Base-by-base conservation (phyloP, 192 early-diverging fungal genomes). In the Globomyces pollinis-pini region DNA sequence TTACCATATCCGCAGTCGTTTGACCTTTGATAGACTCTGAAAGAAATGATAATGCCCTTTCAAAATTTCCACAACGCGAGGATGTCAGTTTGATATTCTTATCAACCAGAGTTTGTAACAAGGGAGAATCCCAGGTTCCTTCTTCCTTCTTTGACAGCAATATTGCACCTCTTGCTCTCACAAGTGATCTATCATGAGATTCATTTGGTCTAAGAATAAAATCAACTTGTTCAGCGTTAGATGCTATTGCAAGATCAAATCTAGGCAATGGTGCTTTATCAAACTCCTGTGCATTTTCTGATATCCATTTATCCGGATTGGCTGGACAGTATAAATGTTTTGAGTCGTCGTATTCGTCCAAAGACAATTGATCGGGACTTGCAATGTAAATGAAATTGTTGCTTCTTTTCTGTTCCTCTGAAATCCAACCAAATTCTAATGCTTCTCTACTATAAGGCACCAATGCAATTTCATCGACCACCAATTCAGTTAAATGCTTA, bases 401-500 rank as follows among this genome's bases (percentile, higher is more conserved):
- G n/a, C n/a, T n/a, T n/a, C n/a, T n/a, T n/a, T n/a, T n/a, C n/a
- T n/a, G n/a, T n/a, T n/a, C n/a, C n/a, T n/a, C 28, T 47, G 23
- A 5, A 26, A n/a, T 47, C 28, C n/a, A n/a, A n/a, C n/a, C n/a
- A n/a, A 26, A 43, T 23, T 11, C 15, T 5, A 60, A 20, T 6
- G 16, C 5, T 7, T 63, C 20, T 31, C 15, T 1, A 8, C 16
- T 30, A 35, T 23, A 33, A n/a, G 55, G 55, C 6, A 64, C 15
- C 12, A 64, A 8, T 24, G 58, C 29, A 15, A 64, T 38, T 64
- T 64, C 62, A 34, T 29, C 60, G 16, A 64, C 62, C 1, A 64
- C 62, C 62, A 64, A 51, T 57, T 64, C 62, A 26, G 62, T 64
- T 41, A 29, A 61, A 31, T 60, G 62, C 8, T 16, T 60, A 38